Evolutionary conservation across 1,284 basidiomycete genomes (phyloP), one percentile per base, ranked within the genome.

Genomic region (Rhodofomes roseus): DNA sequence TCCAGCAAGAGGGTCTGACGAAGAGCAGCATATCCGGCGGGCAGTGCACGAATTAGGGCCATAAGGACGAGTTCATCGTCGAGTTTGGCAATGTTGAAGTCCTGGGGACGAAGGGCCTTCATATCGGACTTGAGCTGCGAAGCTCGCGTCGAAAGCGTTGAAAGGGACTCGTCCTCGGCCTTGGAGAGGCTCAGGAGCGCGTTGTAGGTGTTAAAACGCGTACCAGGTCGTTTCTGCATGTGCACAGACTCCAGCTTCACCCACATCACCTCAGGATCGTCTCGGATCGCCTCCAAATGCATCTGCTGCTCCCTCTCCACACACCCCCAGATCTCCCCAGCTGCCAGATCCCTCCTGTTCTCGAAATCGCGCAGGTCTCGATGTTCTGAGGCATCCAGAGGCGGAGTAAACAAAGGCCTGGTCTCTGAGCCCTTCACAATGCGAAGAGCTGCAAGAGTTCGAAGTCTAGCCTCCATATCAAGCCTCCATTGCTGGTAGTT

Each of bases 121-220:
- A 58, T 58, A 31, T 53, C 57, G 40, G 40, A 41, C 40, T 41
- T 41, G 8, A 41, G 16, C 29, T 50, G 44, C 52, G 52, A 46
- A 34, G 53, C 50, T 41, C 52, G 50, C 22, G 31, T 56, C 44
- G 31, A 46, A 1, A 75, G 64, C 39, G 57, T 46, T 39, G 59
- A 54, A 4, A 77, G 67, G 18, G 66, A 61, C 60, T 76, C 68
- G 20, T 70, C 63, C 7, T 70, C 61, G 18, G 59, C 39, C 60
- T 72, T 73, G 27, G 59, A 58, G 57, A 75, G 71, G 18, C 60
- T 61, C 54, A 76, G 70, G 41, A 76, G 64, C 27, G 68, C 55
- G 29, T 74, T 69, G 65, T 72, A 75, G 58, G 72, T 70, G 56
- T 71, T 73, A 62, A 74, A 75, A 23, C 67, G 57, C 44, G 60